Evolutionary conservation across 331 rosid genomes (phyloP).

Genomic region (Quercus lobata): DNA sequence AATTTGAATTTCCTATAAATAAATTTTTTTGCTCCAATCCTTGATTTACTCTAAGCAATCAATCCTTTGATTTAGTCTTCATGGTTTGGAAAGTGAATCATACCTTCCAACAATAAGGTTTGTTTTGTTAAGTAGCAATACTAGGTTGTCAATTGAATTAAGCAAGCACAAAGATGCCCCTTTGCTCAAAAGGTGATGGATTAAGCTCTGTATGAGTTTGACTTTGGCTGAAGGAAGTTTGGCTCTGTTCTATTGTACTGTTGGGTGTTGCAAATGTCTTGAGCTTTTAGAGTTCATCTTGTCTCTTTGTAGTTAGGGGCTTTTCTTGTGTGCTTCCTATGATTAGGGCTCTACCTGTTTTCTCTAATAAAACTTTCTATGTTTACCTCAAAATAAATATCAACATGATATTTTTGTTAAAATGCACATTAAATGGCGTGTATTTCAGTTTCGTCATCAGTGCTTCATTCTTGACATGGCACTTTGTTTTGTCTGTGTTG

Average conservation of each 20-base stretch:
- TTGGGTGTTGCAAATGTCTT: background rate
- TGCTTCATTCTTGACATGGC: constrained; percentile 12
- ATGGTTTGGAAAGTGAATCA: too few species aligned
- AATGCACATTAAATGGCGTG: background rate
- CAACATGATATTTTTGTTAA: background rate
- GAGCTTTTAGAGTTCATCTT: background rate
- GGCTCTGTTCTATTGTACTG: background rate
- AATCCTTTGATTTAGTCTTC: too few species aligned
- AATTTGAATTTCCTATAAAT: too few species aligned
- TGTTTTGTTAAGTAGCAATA: background rate
- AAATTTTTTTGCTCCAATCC: too few species aligned
- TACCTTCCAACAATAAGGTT: too few species aligned
- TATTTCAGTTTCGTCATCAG: background rate
- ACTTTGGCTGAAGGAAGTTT: background rate
- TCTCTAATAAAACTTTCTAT: background rate
- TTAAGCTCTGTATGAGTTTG: too few species aligned
- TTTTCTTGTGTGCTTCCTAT: background rate
- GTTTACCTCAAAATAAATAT: background rate
- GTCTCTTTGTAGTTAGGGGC: background rate
- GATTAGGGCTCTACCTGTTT: background rate
- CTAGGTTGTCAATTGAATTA: background rate
- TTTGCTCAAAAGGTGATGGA: background rate
- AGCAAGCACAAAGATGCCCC: background rate
- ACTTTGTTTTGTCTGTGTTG: constrained; percentile 11
- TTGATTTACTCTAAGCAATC: too few species aligned